These are phyloP conservation scores for Wallemia ichthyophaga DNA, from an alignment of 1,284 basidiomycete species.

Conservation along the genomic window DNA sequence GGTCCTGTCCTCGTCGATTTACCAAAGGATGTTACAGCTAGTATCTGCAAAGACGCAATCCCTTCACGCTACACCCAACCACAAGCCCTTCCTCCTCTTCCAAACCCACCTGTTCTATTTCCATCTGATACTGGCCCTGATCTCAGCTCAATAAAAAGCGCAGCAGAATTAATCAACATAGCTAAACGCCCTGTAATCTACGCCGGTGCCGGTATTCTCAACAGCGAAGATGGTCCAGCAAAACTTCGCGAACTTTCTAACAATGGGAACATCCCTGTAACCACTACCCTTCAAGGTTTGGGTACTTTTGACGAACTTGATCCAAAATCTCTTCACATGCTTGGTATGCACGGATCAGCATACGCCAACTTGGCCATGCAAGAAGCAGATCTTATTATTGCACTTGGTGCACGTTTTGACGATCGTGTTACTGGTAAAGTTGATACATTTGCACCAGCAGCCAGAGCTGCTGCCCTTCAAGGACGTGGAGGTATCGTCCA, in stretches of 20 bases:
- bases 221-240: constrained; percentile 49
- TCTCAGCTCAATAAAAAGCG: constrained; percentile 36
- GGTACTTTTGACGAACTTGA: constrained; percentile 80
- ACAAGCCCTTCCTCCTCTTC: constrained; percentile 43
- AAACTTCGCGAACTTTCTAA: constrained; percentile 52
- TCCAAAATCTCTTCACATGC: constrained; percentile 63
- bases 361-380: constrained; percentile 97
- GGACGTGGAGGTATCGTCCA: constrained; percentile 90
- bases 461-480: constrained; percentile 50
- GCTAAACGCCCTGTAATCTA: constrained; percentile 79
- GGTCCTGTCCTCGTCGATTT: constrained; percentile 92
- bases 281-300: constrained; percentile 81
- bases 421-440: constrained; percentile 91
- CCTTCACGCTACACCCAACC: constrained; percentile 69
- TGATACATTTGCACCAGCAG: constrained; percentile 66
- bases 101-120: constrained; percentile 27
- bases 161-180: constrained; percentile 67
- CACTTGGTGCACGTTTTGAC: constrained; percentile 82
- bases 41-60: constrained; percentile 55
- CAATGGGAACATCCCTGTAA: constrained; percentile 79
- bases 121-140: constrained; percentile 28
- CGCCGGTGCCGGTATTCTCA: constrained; percentile 70
- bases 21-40: constrained; percentile 89
- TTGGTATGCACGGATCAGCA: constrained; percentile 93
- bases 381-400: constrained; percentile 86